Percentiles rank a stretch among this genome's conserved stretches.
These are phyloP conservation scores for Agaricus subrufescens DNA, from an alignment of 768 basidiomycete species.

Conservation along the genomic window DNA sequence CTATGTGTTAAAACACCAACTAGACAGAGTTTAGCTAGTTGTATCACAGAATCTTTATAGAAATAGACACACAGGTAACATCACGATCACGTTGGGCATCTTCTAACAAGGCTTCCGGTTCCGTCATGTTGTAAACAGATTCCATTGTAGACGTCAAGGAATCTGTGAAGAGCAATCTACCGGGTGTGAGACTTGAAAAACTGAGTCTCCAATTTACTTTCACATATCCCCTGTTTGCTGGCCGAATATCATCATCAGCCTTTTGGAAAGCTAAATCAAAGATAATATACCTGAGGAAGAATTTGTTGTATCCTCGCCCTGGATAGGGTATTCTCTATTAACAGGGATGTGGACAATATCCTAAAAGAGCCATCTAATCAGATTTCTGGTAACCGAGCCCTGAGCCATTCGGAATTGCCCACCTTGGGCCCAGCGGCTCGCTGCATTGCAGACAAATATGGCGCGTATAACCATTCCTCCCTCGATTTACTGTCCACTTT, in stretches of 20 bases:
- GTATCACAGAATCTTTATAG: not conserved
- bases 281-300: too few species aligned
- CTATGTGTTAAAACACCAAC: slow-evolving; percentile 23
- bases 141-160: not conserved
- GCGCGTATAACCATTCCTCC: slow-evolving; percentile 26
- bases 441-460: slow-evolving; percentile 21
- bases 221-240: slow-evolving; percentile 18
- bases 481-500: not conserved
- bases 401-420: too few species aligned
- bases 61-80: slow-evolving; percentile 18
- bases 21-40: slow-evolving; percentile 5
- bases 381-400: too few species aligned
- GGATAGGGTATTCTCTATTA: slow-evolving; percentile 22
- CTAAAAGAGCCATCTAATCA: slow-evolving; percentile 10
- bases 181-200: slow-evolving; percentile 21
- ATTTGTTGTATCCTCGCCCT: not conserved
- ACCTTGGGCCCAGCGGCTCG: slow-evolving; percentile 26
- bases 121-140: slow-evolving; percentile 13
- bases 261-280: too few species aligned
- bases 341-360: slow-evolving; percentile 28
- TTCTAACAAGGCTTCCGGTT: slow-evolving; percentile 16
- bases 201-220: slow-evolving; percentile 30
- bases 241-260: not conserved
- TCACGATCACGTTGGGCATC: slow-evolving; percentile 20
- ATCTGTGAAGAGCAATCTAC: slow-evolving; percentile 18